Evolutionary conservation across 306 rosid species (phyloP).

Genomic region (Cicer cuneatum): DNA sequence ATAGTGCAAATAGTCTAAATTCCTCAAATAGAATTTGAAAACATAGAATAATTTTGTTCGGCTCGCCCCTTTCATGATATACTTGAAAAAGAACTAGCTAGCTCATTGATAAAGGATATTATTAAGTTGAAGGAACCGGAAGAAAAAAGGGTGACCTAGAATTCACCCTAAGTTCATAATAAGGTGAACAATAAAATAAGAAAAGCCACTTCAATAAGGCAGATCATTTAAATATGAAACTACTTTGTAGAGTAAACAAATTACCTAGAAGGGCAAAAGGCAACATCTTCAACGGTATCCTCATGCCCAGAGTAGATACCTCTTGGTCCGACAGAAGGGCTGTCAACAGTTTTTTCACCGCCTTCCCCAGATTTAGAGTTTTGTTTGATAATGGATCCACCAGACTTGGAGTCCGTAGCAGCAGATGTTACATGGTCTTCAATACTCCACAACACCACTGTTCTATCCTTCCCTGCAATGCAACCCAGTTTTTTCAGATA

Average conservation of each 20-base stretch:
- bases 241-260: slow-evolving; percentile 18
- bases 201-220: background rate
- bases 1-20: slow-evolving; percentile 27
- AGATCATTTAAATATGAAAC: slow-evolving; percentile 8
- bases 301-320: slow-evolving; percentile 92
- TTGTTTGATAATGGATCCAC: slow-evolving; percentile 75
- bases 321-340: slow-evolving; percentile 92
- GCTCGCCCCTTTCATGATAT: background rate
- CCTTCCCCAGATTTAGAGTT: slow-evolving; percentile 76
- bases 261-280: slow-evolving; percentile 97
- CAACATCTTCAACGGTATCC: slow-evolving; percentile 97
- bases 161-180: slow-evolving; percentile 11
- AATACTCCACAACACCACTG: slow-evolving; percentile 98
- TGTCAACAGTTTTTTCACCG: slow-evolving; percentile 72
- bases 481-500: slow-evolving; percentile 33
- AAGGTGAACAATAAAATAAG: slow-evolving; percentile 29
- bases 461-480: slow-evolving; percentile 86
- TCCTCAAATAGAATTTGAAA: slow-evolving; percentile 5
- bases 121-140: slow-evolving; percentile 8
- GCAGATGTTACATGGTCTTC: slow-evolving; percentile 87
- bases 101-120: slow-evolving; percentile 9
- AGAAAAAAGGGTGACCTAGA: slow-evolving; percentile 2
- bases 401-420: slow-evolving; percentile 71
- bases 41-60: slow-evolving; percentile 22
- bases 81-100: background rate